phyloP scores from a whole-genome alignment of 495 filamentous ascomycete genomes.

The Rhypophila decipiens region DNA sequence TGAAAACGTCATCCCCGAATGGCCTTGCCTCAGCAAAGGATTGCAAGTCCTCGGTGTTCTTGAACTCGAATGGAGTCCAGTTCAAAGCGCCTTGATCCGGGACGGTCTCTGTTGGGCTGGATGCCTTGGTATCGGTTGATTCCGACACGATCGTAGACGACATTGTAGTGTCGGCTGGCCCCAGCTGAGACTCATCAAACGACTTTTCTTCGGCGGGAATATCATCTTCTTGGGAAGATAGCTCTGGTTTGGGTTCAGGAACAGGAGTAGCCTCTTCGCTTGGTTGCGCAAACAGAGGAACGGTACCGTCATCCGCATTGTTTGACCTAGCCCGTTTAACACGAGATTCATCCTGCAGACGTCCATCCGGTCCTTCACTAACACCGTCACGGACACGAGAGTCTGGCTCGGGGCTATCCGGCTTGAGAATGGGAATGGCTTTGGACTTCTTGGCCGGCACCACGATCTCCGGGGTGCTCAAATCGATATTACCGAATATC shows the following conservation, averaged over 20 bases:
- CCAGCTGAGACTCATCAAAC: conserved; percentile 40
- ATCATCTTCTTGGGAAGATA: conserved; percentile 17
- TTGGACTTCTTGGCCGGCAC: conserved; percentile 66
- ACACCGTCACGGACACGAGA: no score
- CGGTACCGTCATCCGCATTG: conserved; percentile 55
- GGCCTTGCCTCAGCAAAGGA: conserved; percentile 37
- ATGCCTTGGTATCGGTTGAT: conserved; percentile 42
- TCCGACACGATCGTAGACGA: conserved; percentile 41
- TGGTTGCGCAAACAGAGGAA: conserved; percentile 59
- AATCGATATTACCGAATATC: conserved; percentile 73
- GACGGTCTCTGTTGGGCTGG: conserved; percentile 38
- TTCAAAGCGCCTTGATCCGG: conserved; percentile 29
- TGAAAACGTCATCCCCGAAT: conserved; percentile 30
- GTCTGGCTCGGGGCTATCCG: conserved; percentile 39
- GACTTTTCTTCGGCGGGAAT: conserved; percentile 25
- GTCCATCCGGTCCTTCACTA: conserved; percentile 47
- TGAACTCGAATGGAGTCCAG: conserved; percentile 42
- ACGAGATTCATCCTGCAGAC: conserved; percentile 50
- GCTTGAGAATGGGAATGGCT: conserved; percentile 72
- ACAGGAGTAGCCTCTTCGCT: conserved; percentile 26
- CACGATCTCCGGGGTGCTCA: conserved; percentile 48
- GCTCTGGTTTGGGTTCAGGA: conserved; percentile 9
- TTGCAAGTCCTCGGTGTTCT: conserved; percentile 26
- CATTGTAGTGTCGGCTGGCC: conserved; percentile 34
- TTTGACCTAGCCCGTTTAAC: conserved; percentile 64